Conservation (phyloP, 1,284 basidiomycete genomes). For the Moniliella sp. region DNA sequence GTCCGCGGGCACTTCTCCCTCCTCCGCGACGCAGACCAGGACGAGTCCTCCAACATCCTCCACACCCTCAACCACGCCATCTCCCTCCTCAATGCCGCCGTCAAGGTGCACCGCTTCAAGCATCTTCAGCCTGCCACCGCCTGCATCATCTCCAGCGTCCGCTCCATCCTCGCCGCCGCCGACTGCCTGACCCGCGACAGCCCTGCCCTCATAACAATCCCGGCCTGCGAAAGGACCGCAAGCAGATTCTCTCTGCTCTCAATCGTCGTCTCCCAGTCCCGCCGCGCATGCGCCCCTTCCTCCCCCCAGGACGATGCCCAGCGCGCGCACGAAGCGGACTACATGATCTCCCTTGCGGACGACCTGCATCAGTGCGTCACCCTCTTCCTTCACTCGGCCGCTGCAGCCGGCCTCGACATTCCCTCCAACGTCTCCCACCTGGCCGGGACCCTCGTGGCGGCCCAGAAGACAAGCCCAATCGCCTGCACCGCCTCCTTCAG, state of each 20-base stretch:
- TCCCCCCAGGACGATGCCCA: constrained; percentile 11
- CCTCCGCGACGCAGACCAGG: no score
- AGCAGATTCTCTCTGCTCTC: constrained; percentile 58
- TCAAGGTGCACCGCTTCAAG: constrained; percentile 49
- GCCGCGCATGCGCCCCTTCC: constrained; percentile 45
- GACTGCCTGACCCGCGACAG: constrained; percentile 70
- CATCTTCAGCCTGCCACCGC: constrained; percentile 48
- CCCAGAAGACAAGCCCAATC: constrained; percentile 14
- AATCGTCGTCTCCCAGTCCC: constrained; percentile 67
- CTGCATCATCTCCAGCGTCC: constrained; percentile 78
- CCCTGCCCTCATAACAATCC: constrained; percentile 46
- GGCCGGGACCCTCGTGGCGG: no score
- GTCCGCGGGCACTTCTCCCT: no score
- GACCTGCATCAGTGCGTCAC: constrained; percentile 38
- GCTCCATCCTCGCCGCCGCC: constrained; percentile 61
- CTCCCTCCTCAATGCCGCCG: constrained; percentile 62
- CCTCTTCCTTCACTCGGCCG: constrained; percentile 44
- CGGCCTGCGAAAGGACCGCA: constrained; percentile 55
- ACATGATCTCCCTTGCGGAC: constrained; percentile 36
- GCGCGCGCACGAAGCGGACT: constrained; percentile 31
- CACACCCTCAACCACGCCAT: constrained; percentile 57
- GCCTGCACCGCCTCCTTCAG: constrained; percentile 13
- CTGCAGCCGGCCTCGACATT: background rate
- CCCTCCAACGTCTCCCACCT: no score
- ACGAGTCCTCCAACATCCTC: no score